Base-by-base conservation (phyloP, 164 flowering plant genomes). In the Cinnamomum micranthum region DNA sequence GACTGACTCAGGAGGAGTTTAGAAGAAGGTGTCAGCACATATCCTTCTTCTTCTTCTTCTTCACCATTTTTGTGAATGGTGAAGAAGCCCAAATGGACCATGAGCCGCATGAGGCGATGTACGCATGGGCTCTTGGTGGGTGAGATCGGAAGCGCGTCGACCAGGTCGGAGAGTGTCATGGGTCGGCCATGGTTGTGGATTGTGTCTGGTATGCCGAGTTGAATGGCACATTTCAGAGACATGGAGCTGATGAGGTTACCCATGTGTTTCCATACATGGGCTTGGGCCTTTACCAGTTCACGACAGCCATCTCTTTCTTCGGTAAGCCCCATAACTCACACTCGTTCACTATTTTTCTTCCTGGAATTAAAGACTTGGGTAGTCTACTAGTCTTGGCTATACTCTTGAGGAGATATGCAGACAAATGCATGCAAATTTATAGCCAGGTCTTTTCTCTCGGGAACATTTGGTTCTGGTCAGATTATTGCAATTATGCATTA, bases 31-130 rank as follows among this genome's bases (percentile, higher is more conserved):
- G 78, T 76, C 3, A 66, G 69, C 60, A 65, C 41, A 14, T 47
- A 65, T 14, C 15, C 71, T 22, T 69, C 24, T 67, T 67, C 69
- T 24, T 14, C 71, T 22, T 69, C 24, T 67, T 67, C 69, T 24
- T 67, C 69, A 25, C 25, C 28, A 22, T 13, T 66, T 35, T 69
- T 69, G 20, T 69, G 51, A 12, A 41, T 20, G 13, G 60, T 10
- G 72, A 70, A 70, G 72, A 70, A 50, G 60, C 81, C 81, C 6
- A 76, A 41, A 55, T 75, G 81, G 51, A 79, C 73, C 13, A 79
- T 23, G 19, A 79, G 24, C 47, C 78, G 76, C 69, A 79, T 25
- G 15, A 79, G 76, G 69, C 76, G 78, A 47, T 55, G 28, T 0
- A 79, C 19, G 15, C 33, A 13, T 15, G 22, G 64, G 76, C 27